Evolutionary conservation across 225 moss, liverwort and hornwort genomes (phyloP).

Genomic region (Pseudoscleropodium purum): DNA sequence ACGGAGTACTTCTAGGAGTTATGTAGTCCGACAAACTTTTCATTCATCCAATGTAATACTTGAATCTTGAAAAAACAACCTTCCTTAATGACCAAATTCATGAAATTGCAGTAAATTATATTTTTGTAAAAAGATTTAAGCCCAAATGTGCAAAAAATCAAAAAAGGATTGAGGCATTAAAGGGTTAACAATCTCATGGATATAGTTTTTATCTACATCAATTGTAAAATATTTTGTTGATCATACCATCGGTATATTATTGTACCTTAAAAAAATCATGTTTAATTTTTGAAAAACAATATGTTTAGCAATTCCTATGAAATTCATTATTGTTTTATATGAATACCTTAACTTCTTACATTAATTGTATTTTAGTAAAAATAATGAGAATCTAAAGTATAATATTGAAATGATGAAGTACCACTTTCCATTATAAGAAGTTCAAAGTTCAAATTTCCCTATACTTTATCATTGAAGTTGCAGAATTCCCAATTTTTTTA

Average conservation of each 20-base stretch:
- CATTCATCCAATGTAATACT: too few species aligned
- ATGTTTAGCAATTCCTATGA: background rate
- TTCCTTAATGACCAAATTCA: too few species aligned
- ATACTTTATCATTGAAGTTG: background rate
- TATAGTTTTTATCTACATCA: background rate
- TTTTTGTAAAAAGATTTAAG: too few species aligned
- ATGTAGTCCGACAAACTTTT: too few species aligned
- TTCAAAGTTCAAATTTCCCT: background rate
- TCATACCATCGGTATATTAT: background rate
- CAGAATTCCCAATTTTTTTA: background rate
- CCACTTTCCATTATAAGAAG: background rate
- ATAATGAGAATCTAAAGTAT: background rate
- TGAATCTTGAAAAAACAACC: too few species aligned
- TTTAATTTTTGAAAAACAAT: background rate
- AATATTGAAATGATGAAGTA: background rate
- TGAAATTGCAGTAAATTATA: too few species aligned
- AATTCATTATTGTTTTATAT: background rate
- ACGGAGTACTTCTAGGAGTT: too few species aligned
- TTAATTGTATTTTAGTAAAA: background rate
- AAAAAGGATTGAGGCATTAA: too few species aligned
- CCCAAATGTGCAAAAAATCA: too few species aligned
- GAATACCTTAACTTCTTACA: fast-evolving
- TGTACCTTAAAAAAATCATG: background rate
- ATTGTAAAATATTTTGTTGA: background rate
- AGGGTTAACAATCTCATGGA: background rate